A percentile compares a stretch with the other conserved stretches of the same genome.
Evolutionary conservation across 2,329 filamentous ascomycete genomes (phyloP).

Genomic region (Neophaeococcomyces mojaviensis): DNA sequence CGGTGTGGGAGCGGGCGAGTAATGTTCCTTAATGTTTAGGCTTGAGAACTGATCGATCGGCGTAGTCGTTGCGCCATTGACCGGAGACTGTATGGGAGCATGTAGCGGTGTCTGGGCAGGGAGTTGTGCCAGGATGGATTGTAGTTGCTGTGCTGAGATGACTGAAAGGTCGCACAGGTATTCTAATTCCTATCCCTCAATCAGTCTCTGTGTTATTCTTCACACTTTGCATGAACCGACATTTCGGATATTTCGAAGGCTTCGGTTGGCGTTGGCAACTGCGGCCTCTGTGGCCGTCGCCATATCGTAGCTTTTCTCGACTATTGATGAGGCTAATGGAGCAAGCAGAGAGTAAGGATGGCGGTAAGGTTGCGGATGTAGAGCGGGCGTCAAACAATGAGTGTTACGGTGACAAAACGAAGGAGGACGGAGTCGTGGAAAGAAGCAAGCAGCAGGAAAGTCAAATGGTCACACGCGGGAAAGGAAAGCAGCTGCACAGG

Average conservation of each 20-base stretch:
- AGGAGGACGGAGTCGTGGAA: too few relatives aligned
- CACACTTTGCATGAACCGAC: slow-evolving; percentile 11
- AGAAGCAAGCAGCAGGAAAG: too few relatives aligned
- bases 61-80: slow-evolving; percentile 30
- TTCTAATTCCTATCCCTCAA: slow-evolving; percentile 68
- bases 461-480: too few relatives aligned
- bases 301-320: neutral
- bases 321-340: neutral
- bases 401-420: too few relatives aligned
- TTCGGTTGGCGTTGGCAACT: slow-evolving; percentile 66
- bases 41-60: slow-evolving; percentile 34
- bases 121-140: slow-evolving; percentile 65
- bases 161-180: slow-evolving; percentile 75
- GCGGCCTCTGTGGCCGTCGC: slow-evolving; percentile 25
- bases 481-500: too few relatives aligned
- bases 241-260: slow-evolving; percentile 75
- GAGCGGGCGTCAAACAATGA: too few relatives aligned
- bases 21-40: slow-evolving; percentile 36
- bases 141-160: slow-evolving; percentile 67
- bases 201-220: slow-evolving; percentile 12
- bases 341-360: neutral
- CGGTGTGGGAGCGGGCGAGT: slow-evolving; percentile 38
- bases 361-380: neutral
- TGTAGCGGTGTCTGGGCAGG: slow-evolving; percentile 52
- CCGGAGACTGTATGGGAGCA: slow-evolving; percentile 27